Conservation (phyloP, 148 eudicot genomes). For the Vaccinium macrocarpon region DNA sequence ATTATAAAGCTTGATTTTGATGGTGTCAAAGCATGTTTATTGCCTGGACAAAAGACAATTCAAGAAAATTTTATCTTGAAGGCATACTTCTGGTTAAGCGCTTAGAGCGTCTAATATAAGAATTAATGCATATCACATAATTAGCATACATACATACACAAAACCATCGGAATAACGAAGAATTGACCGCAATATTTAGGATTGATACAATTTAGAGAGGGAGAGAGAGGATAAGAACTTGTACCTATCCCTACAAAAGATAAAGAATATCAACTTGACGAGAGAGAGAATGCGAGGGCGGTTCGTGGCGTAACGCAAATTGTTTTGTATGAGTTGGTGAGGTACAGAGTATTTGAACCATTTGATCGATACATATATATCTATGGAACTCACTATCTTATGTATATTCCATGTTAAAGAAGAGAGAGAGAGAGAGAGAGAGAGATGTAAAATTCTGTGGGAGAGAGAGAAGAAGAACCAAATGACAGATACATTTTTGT, state of each 20-base stretch:
- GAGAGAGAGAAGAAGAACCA: neutral
- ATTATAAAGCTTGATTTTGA: no score
- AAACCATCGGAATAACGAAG: no score
- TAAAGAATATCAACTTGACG: neutral
- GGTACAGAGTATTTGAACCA: neutral
- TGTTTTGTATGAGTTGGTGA: neutral
- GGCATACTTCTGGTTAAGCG: no score
- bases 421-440: conserved; percentile 3
- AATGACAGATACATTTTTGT: neutral
- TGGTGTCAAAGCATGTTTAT: no score
- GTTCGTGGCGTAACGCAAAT: neutral
- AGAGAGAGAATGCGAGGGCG: neutral
- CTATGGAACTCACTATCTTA: neutral
- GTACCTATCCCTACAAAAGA: neutral
- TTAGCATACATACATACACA: no score
- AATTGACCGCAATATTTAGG: neutral
- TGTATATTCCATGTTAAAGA: neutral
- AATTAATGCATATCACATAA: no score
- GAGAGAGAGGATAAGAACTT: neutral
- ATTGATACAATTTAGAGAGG: neutral
- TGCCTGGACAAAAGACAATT: no score
- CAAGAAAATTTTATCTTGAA: no score
- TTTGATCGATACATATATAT: neutral
- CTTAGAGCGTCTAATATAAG: no score
- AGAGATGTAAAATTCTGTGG: neutral